Evolutionary conservation across 495 filamentous ascomycete species (phyloP).

Genomic region (Daldinia vernicosa): DNA sequence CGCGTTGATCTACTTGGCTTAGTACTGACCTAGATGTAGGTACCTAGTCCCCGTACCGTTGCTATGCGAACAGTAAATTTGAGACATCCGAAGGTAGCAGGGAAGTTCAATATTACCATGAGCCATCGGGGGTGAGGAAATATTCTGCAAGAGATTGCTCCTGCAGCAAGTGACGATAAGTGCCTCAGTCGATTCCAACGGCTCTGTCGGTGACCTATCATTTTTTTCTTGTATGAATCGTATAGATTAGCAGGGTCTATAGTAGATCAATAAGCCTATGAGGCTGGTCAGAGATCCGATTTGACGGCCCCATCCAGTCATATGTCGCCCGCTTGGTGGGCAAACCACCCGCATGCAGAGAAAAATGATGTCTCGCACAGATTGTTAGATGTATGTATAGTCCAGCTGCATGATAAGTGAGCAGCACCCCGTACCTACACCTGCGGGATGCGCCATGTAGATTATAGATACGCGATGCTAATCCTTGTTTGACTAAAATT

Average conservation of each 20-base stretch:
- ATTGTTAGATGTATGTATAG: slow-evolving; percentile 18
- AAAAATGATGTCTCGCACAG: slow-evolving; percentile 35
- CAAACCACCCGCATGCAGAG: slow-evolving; percentile 36
- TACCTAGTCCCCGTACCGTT: slow-evolving; percentile 8
- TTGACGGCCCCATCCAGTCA: slow-evolving; percentile 17
- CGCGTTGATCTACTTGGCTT: neutral
- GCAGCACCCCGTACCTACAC: slow-evolving; percentile 21
- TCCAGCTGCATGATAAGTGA: slow-evolving; percentile 20
- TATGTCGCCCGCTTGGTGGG: slow-evolving; percentile 17
- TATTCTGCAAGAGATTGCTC: neutral
- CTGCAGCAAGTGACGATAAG: slow-evolving; percentile 5
- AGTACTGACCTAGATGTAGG: neutral
- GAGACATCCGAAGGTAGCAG: slow-evolving; percentile 15
- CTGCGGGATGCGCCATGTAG: slow-evolving; percentile 25
- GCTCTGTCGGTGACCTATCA: slow-evolving; percentile 31
- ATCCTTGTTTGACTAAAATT: slow-evolving; percentile 20
- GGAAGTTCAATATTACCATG: slow-evolving; percentile 2
- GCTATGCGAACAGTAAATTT: slow-evolving; percentile 17
- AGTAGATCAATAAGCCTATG: slow-evolving; percentile 28
- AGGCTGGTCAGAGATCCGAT: slow-evolving; percentile 33
- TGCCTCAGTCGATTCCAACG: slow-evolving; percentile 22
- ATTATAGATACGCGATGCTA: slow-evolving; percentile 36
- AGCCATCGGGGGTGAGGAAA: slow-evolving; percentile 10
- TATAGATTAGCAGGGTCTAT: slow-evolving; percentile 19
- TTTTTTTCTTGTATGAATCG: slow-evolving; percentile 19